Percentiles rank a stretch among this genome's conserved stretches.
Evolutionary conservation across 805 yeast genomes (phyloP).

Genomic region (Saturnispora silvae): DNA sequence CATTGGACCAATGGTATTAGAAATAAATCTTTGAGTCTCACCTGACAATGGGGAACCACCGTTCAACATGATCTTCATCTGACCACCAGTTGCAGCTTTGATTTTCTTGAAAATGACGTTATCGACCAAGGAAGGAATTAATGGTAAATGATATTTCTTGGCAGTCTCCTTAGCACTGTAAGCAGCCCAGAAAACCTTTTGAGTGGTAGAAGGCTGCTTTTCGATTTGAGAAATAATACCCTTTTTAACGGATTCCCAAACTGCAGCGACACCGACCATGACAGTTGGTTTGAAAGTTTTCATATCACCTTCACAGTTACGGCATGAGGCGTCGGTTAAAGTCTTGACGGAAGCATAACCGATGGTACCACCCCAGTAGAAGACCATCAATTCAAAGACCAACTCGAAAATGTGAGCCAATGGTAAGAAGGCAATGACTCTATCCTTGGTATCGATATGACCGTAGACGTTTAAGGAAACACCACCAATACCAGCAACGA

Average conservation of each 20-base stretch:
- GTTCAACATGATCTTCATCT: constrained; percentile 58
- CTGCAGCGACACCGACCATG: constrained; percentile 98
- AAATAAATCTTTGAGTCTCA: constrained; percentile 73
- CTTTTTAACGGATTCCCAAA: constrained; percentile 92
- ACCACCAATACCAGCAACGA: constrained; percentile 84
- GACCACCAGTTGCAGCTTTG: constrained; percentile 92
- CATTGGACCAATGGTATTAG: constrained; percentile 73
- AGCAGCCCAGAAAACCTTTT: constrained; percentile 84
- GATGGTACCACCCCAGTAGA: constrained; percentile 82
- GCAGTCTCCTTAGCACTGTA: constrained; percentile 61
- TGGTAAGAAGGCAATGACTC: constrained; percentile 82
- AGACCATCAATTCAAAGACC: constrained; percentile 66
- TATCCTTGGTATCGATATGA: constrained; percentile 46
- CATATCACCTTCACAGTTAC: constrained; percentile 83
- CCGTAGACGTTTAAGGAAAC: constrained; percentile 52
- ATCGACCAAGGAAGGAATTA: constrained; percentile 64
- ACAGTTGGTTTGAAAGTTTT: constrained; percentile 78
- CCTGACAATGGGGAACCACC: constrained; percentile 88
- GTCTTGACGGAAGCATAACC: constrained; percentile 95
- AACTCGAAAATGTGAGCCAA: constrained; percentile 94
- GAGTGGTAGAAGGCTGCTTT: constrained; percentile 52
- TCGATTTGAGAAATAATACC: constrained; percentile 74
- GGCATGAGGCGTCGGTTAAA: constrained; percentile 68
- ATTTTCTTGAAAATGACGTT: constrained; percentile 72
- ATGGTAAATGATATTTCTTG: constrained; percentile 60